A percentile compares a stretch with the other conserved stretches of the same genome.
phyloP scores from a whole-genome alignment of 441 rosid genomes.

The Pelargonium fulgidum region DNA sequence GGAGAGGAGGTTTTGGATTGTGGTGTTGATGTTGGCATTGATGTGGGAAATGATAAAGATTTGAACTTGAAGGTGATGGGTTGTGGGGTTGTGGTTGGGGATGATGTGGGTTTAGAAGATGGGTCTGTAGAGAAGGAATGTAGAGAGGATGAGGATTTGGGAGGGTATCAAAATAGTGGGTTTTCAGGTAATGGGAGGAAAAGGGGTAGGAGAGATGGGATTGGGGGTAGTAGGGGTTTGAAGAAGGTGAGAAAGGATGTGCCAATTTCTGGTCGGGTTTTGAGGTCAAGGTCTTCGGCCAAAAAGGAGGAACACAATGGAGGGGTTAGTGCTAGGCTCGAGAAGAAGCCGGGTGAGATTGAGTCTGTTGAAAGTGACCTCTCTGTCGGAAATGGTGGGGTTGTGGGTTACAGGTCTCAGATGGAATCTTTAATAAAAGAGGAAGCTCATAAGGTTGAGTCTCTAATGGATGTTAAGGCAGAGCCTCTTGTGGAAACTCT shows the following conservation, averaged over 20 bases:
- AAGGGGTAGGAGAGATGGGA: slow-evolving; percentile 20
- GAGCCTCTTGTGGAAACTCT: too few relatives aligned
- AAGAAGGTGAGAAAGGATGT: slow-evolving; percentile 24
- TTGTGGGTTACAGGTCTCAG: too few relatives aligned
- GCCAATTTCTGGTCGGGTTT: slow-evolving; percentile 34
- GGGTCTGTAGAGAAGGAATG: slow-evolving; percentile 16
- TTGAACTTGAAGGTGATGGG: too few relatives aligned
- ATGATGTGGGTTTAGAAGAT: not conserved
- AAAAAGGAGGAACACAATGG: slow-evolving; percentile 17
- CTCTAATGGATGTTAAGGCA: not conserved
- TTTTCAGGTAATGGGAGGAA: slow-evolving; percentile 22
- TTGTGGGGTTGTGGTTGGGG: not conserved
- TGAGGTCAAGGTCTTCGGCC: slow-evolving; percentile 39
- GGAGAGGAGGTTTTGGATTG: slow-evolving; percentile 19
- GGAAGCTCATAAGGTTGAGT: not conserved
- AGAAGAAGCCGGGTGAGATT: slow-evolving; percentile 3
- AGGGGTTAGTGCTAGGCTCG: slow-evolving; percentile 4
- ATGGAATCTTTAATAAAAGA: too few relatives aligned
- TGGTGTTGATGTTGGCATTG: not conserved
- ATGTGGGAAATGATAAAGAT: too few relatives aligned
- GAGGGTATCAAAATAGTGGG: slow-evolving; percentile 15
- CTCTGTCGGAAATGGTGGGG: not conserved
- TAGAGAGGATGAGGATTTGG: slow-evolving; percentile 20
- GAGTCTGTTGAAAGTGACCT: slow-evolving; percentile 10
- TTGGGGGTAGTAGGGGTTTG: slow-evolving; percentile 17